These are phyloP conservation scores for Betula pendula DNA, from an alignment of 306 rosid genomes.

Conservation along the genomic window DNA sequence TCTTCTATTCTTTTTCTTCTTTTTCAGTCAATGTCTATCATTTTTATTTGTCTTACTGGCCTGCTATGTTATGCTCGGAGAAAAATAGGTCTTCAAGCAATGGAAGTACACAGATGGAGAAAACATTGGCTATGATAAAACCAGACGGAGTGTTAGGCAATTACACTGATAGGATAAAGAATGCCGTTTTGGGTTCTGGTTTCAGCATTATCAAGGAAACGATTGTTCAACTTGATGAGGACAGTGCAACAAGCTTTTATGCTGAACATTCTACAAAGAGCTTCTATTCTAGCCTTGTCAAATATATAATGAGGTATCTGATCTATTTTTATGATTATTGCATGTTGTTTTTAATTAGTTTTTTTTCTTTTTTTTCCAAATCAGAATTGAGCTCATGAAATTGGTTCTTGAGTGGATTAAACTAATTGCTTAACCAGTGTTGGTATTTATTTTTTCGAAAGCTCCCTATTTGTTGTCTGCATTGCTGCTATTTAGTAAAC, in stretches of 20 bases:
- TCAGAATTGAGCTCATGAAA: constrained; percentile 13
- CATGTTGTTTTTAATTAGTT: constrained; percentile 10
- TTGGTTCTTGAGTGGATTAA: constrained; percentile 12
- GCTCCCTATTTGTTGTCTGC: constrained; percentile 23
- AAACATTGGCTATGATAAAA: constrained; percentile 73
- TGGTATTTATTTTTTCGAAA: neutral
- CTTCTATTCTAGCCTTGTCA: constrained; percentile 64
- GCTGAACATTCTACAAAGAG: constrained; percentile 71
- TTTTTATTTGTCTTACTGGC: neutral
- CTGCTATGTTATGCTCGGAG: neutral
- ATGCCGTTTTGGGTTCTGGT: constrained; percentile 53
- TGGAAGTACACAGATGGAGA: constrained; percentile 40
- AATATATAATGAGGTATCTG: constrained; percentile 82
- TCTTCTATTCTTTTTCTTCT: neutral
- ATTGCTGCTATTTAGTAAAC: constrained; percentile 3
- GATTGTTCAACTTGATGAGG: constrained; percentile 61
- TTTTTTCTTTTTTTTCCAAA: neutral
- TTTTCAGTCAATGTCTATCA: neutral
- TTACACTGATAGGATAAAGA: constrained; percentile 57
- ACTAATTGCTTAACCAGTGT: neutral
- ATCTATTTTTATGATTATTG: neutral
- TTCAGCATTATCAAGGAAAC: constrained; percentile 56
- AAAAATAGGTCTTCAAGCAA: constrained; percentile 47
- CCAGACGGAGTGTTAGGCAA: constrained; percentile 82
- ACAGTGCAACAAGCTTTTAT: constrained; percentile 52